Evolutionary conservation across 805 yeast genomes (phyloP).

Genomic region (Maudiozyma serrabonitensis): DNA sequence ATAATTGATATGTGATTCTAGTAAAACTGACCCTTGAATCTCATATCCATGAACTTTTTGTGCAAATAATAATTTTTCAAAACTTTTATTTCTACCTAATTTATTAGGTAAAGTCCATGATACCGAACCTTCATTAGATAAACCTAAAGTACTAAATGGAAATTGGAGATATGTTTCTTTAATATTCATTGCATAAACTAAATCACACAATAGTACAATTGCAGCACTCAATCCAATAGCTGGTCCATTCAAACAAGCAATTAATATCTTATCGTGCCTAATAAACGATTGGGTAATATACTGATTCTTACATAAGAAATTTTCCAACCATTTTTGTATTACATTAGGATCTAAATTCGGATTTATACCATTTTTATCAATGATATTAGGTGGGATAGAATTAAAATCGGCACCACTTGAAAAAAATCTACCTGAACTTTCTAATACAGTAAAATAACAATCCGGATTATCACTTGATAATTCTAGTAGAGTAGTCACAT

Average conservation of each 20-base stretch:
- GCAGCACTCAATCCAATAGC: conserved; percentile 74
- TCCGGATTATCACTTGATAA: conserved; percentile 53
- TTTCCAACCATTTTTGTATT: conserved; percentile 38
- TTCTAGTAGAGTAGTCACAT: conserved; percentile 48
- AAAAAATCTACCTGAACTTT: conserved; percentile 65
- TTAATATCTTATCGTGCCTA: conserved; percentile 61
- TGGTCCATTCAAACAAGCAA: conserved; percentile 77
- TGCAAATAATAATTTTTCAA: conserved; percentile 63
- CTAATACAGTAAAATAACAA: conserved; percentile 56
- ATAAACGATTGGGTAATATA: conserved; percentile 58
- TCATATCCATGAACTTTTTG: conserved; percentile 56
- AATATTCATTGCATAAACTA: conserved; percentile 47
- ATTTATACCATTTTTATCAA: conserved; percentile 4
- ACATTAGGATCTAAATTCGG: conserved; percentile 19
- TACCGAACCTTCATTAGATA: conserved; percentile 75
- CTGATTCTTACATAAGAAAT: conserved; percentile 62
- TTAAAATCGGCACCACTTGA: conserved; percentile 78
- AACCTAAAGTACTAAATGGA: conserved; percentile 76
- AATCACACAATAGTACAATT: conserved; percentile 63
- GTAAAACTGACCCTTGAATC: conserved; percentile 33
- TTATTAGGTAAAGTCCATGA: conserved; percentile 59
- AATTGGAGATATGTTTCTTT: conserved; percentile 51
- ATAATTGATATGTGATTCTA: not conserved
- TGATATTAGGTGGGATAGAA: conserved; percentile 10
- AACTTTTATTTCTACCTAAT: conserved; percentile 61